Percentiles rank a stretch among this genome's conserved stretches.
phyloP scores from a whole-genome alignment of 2,329 filamentous ascomycete genomes.

The Ceratocystis cacaofunesta region DNA sequence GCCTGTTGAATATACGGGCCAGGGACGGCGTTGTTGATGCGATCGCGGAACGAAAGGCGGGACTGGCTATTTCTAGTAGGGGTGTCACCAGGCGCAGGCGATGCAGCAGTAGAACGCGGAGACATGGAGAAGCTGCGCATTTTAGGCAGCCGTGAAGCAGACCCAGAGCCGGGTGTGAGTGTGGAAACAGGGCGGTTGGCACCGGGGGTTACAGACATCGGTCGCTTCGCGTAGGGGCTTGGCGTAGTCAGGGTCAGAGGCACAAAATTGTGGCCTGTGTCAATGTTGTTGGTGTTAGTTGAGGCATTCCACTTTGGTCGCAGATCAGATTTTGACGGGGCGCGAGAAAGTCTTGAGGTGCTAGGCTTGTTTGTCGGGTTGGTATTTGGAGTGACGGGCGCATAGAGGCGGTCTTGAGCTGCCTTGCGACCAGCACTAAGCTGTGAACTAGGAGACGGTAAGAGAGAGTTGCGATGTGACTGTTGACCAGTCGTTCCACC shows the following conservation, averaged over 20 bases:
- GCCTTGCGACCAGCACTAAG: slow-evolving; percentile 30
- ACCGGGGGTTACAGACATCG: slow-evolving; percentile 28
- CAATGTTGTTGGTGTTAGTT: slow-evolving; percentile 46
- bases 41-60: slow-evolving; percentile 40
- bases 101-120: slow-evolving; percentile 32
- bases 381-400: slow-evolving; percentile 22
- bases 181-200: slow-evolving; percentile 29
- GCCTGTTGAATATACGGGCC: slow-evolving; percentile 34
- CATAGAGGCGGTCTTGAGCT: slow-evolving; percentile 32
- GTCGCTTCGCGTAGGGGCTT: slow-evolving; percentile 38
- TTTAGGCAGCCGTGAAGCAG: slow-evolving; percentile 33
- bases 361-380: background rate
- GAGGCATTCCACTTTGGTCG: slow-evolving; percentile 62
- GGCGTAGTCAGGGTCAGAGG: slow-evolving; percentile 45
- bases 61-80: slow-evolving; percentile 31
- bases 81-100: slow-evolving; percentile 31
- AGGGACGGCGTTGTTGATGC: slow-evolving; percentile 31
- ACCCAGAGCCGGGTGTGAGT: slow-evolving; percentile 25
- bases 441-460: slow-evolving; percentile 29
- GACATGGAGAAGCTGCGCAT: slow-evolving; percentile 32
- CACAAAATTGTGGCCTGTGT: slow-evolving; percentile 54
- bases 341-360: slow-evolving; percentile 26
- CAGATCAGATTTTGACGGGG: slow-evolving; percentile 33
- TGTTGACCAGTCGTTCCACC: slow-evolving; percentile 33
- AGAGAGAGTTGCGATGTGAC: slow-evolving; percentile 32